Base-by-base conservation (phyloP, 139 green algal genomes). In the Coccomyxa sp. region DNA sequence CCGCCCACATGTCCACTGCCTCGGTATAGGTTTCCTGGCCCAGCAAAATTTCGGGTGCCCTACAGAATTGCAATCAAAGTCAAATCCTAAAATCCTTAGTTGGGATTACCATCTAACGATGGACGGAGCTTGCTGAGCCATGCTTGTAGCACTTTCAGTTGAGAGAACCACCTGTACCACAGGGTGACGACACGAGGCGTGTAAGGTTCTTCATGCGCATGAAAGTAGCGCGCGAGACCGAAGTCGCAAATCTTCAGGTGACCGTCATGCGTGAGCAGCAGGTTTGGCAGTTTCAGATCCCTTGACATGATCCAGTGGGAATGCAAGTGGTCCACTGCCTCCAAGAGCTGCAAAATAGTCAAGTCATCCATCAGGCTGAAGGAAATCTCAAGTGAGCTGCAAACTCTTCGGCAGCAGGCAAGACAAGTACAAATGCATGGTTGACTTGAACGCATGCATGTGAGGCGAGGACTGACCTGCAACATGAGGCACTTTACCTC, bases 231-330 rank as follows among this genome's bases (percentile, higher is more conserved):
- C 3, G 93, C 92, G 9, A 96, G 86, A 0, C 92, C 92, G 80
- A 95, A 94, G 88, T 96, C 93, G 81, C 92, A 95, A 31, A 96
- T 81, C 86, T 95, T 95, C 77, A 96, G 87, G 31, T 86, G 58
- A 45, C 93, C 91, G 0, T 84, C 68, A n/a, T 84, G 84, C 32
- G 77, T 89, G 17, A 86, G 32, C 58, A 88, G 79, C 81, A 86
- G 86, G 84, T 96, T 96, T 84, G 88, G 92, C n/a, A 95, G 86
- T 90, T 94, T 93, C 18, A 95, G 77, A 87, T 95, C 93, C 10
- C 92, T 81, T 86, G 95, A 92, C 75, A 96, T 86, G 17, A 95
- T 83, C 91, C 92, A 95, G 51, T 77, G 82, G 77, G 88, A 84
- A 83, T 96, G 93, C 82, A 96, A 86, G 87, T 90, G 94, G 13